Conservation (phyloP, 352 stramenopile species). For the Pythium folliculosum region DNA sequence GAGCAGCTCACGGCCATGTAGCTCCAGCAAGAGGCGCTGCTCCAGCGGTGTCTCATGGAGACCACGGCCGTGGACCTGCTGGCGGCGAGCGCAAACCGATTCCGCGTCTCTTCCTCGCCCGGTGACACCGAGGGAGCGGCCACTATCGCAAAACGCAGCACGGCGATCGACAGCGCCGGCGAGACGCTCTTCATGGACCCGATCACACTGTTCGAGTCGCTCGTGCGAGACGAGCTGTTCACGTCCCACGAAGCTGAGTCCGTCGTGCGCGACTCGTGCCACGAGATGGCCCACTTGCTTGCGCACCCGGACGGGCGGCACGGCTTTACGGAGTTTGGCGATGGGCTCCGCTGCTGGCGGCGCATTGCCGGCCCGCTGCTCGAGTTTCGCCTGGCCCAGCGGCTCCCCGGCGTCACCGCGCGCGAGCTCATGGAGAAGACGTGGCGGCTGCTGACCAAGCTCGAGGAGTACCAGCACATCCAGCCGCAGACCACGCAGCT, state of each 20-base stretch:
- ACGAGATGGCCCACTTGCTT: conserved; percentile 16
- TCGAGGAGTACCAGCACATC: conserved; percentile 52
- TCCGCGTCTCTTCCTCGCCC: neutral
- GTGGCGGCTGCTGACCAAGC: conserved; percentile 52
- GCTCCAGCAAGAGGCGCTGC: neutral
- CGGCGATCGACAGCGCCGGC: neutral
- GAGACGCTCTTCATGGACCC: conserved; percentile 1
- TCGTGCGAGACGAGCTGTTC: conserved; percentile 44
- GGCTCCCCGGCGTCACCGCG: conserved; percentile 32
- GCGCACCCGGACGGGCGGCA: neutral
- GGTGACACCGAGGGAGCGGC: neutral
- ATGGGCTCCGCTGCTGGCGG: neutral
- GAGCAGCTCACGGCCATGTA: neutral
- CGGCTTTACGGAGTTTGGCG: neutral
- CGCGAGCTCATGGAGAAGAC: conserved; percentile 66
- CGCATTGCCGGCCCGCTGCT: conserved; percentile 8
- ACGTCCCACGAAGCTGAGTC: conserved; percentile 37
- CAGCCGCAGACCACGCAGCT: conserved; percentile 49
- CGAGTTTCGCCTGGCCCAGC: conserved; percentile 56
- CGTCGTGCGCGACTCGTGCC: conserved; percentile 51
- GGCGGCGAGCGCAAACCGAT: neutral
- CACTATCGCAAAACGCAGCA: neutral
- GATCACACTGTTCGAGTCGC: conserved; percentile 45
- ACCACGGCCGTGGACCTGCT: neutral
- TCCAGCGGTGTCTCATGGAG: neutral